Percentiles rank a stretch among this genome's conserved stretches.
These are phyloP conservation scores for Ascoidea rubescens DNA, from an alignment of 805 yeast species.

Conservation along the genomic window DNA sequence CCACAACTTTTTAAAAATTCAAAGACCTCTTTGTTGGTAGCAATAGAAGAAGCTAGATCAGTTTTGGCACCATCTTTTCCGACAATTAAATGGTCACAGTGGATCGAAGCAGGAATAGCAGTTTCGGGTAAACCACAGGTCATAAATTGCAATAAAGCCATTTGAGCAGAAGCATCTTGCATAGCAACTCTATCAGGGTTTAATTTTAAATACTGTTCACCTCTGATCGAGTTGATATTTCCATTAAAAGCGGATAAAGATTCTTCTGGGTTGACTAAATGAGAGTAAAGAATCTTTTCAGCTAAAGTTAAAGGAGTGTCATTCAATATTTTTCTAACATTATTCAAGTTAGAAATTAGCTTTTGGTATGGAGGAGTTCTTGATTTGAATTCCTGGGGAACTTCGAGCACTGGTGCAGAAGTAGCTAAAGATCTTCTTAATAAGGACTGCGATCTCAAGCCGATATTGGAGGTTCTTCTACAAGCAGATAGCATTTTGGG, in stretches of 20 bases:
- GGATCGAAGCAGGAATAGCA: conserved; percentile 89
- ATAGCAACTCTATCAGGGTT: conserved; percentile 97
- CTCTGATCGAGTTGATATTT: conserved; percentile 49
- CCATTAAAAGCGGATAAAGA: conserved; percentile 18
- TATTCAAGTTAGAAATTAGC: conserved; percentile 45
- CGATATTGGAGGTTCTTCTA: no score
- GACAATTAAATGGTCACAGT: conserved; percentile 96
- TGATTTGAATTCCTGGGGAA: conserved; percentile 48
- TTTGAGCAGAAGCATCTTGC: conserved; percentile 99
- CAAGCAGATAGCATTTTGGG: no score
- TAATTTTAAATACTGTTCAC: conserved; percentile 79
- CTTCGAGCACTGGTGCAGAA: conserved; percentile 10
- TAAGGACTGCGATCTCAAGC: not conserved
- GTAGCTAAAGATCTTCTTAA: conserved; percentile 1
- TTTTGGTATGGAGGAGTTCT: conserved; percentile 85
- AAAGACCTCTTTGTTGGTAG: conserved; percentile 87
- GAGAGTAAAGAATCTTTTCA: conserved; percentile 90
- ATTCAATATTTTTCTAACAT: conserved; percentile 51
- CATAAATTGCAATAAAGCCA: conserved; percentile 98
- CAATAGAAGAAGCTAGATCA: conserved; percentile 71
- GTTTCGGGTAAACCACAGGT: conserved; percentile 84
- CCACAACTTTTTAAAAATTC: conserved; percentile 90
- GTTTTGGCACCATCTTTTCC: conserved; percentile 86
- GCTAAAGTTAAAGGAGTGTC: conserved; percentile 82
- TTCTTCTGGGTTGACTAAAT: conserved; percentile 71